phyloP scores from a whole-genome alignment of 2,329 filamentous ascomycete genomes.

The Fusarium ambrosium region DNA sequence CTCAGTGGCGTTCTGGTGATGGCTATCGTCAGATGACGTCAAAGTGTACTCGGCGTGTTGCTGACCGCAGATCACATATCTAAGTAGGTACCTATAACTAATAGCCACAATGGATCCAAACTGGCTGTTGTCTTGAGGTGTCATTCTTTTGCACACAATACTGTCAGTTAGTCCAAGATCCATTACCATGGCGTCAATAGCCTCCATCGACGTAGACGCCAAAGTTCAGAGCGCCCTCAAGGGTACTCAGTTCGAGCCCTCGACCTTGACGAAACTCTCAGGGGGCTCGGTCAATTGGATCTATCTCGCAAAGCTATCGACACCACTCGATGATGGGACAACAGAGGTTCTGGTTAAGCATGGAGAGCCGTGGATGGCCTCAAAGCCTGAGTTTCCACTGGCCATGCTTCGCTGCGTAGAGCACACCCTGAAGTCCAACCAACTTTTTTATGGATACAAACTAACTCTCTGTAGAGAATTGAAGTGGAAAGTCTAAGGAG shows the following conservation, averaged over 20 bases:
- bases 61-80: slow-evolving; percentile 5
- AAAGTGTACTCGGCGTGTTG: slow-evolving; percentile 1
- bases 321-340: neutral
- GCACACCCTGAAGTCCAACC: neutral
- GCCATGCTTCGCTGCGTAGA: neutral
- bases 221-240: slow-evolving; percentile 5
- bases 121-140: neutral
- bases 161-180: neutral
- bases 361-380: slow-evolving; percentile 5
- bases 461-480: neutral
- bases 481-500: slow-evolving; percentile 4
- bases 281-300: slow-evolving; percentile 21
- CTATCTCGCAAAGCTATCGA: neutral
- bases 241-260: slow-evolving; percentile 1
- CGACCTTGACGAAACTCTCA: neutral
- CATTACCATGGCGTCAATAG: neutral
- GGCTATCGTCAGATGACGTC: slow-evolving; percentile 9
- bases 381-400: slow-evolving; percentile 11
- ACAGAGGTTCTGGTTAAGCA: slow-evolving; percentile 12
- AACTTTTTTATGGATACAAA: neutral
- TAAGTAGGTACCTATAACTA: too few relatives aligned
- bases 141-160: neutral
- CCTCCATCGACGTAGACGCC: neutral
- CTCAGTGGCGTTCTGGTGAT: neutral
- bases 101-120: too few relatives aligned